Evolutionary conservation across 2,329 filamentous ascomycete genomes (phyloP), one percentile per base, ranked within the genome.

Genomic region (Claviceps monticola): DNA sequence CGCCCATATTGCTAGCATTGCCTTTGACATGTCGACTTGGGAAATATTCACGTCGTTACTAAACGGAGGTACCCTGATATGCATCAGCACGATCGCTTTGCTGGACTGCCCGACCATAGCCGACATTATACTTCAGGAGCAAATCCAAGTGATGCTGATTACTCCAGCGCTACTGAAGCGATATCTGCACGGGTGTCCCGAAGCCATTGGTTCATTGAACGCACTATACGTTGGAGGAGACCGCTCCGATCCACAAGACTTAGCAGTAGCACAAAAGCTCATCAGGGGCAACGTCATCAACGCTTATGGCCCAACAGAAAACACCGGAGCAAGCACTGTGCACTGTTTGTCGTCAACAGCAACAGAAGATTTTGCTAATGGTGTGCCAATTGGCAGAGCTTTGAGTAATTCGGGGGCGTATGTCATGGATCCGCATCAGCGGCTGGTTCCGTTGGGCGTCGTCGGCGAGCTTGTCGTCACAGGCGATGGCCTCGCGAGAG

Each of bases 401-500:
- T 5, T 52, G 5, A 49, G 47, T 14, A 52, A 52, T 17, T 46
- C 51, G 4, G 51, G 51, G 1, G 56, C 58, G 1, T 55, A 56
- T 34, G 51, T 63, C 9, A 59, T 63, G 59, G 60, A 63, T 48
- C 36, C 49, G 3, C 48, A 56, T 1, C 56, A 56, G 14, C 56
- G 50, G 2, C 55, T 61, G 1, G 59, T 62, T 0, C 59, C 62
- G 2, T 36, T 56, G 0, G 61, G 61, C 8, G 58, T 61, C 0
- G 26, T 64, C 4, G 62, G 62, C 1, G 62, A 64, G 45, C 57
- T 64, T 3, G 52, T 63, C 0, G 56, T 64, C 1, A 61, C 59
- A 0, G 61, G 61, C 2, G 59, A 61, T 52, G 58, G 59, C 11
- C 49, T 61, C 11, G 58, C 60, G 2, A 45, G 57, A 14, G 59